phyloP scores from a whole-genome alignment of 805 yeast species.

The Schizosaccharomyces octosporus region DNA sequence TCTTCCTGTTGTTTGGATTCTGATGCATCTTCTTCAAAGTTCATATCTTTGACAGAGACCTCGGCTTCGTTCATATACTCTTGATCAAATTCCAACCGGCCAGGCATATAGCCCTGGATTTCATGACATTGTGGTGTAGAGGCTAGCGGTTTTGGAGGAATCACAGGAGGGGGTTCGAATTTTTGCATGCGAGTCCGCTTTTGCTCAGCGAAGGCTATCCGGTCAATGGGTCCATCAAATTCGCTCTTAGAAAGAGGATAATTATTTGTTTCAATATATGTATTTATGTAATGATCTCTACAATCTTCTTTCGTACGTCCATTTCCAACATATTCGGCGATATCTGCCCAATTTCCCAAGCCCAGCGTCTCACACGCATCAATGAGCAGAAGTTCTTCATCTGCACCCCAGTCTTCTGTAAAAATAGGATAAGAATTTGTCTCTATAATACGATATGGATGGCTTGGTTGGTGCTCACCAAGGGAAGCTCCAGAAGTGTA shows the following conservation, averaged over 20 bases:
- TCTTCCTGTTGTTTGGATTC: conserved; percentile 38
- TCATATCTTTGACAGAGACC: conserved; percentile 77
- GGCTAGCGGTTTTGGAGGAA: conserved; percentile 45
- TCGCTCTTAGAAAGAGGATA: conserved; percentile 82
- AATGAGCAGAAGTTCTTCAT: conserved; percentile 68
- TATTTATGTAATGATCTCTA: conserved; percentile 48
- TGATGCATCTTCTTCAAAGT: conserved; percentile 61
- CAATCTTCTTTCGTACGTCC: conserved; percentile 82
- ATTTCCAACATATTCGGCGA: conserved; percentile 77
- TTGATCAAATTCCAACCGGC: conserved; percentile 83
- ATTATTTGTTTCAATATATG: conserved; percentile 40
- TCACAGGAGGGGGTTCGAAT: conserved; percentile 13
- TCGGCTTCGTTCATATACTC: conserved; percentile 97
- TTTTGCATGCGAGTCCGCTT: conserved; percentile 51
- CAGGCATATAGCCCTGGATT: conserved; percentile 96
- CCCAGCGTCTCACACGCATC: conserved; percentile 86
- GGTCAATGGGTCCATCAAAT: conserved; percentile 39
- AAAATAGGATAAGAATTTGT: conserved; percentile 88
- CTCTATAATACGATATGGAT: conserved; percentile 74
- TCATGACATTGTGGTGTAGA: conserved; percentile 93
- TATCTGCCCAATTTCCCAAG: conserved; percentile 85
- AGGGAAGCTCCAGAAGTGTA: conserved; percentile 63
- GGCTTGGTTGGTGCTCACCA: conserved; percentile 81
- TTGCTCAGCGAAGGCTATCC: conserved; percentile 40
- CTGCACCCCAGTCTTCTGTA: conserved; percentile 89